phyloP scores from a whole-genome alignment of 2,329 filamentous ascomycete genomes.

The Bipolaris sorokiniana region DNA sequence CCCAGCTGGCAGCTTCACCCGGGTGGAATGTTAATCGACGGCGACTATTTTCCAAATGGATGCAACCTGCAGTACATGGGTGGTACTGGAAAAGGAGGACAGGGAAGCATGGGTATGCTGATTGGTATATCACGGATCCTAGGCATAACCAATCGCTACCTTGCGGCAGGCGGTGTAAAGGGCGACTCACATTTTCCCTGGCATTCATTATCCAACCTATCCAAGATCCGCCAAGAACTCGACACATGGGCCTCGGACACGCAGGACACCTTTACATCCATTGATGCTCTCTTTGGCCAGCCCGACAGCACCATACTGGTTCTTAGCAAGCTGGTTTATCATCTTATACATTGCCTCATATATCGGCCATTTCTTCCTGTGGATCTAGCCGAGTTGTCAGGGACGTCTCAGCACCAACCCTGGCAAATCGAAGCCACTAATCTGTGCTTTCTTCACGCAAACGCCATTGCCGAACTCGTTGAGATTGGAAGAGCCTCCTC shows the following conservation, averaged over 20 bases:
- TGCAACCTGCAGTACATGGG: slow-evolving; percentile 78
- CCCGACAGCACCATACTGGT: slow-evolving; percentile 79
- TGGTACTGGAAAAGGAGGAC: slow-evolving; percentile 70
- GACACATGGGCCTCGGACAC: slow-evolving; percentile 86
- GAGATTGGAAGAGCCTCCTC: slow-evolving; percentile 77
- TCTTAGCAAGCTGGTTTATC: slow-evolving; percentile 84
- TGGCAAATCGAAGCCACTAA: slow-evolving; percentile 94
- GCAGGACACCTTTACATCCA: slow-evolving; percentile 76
- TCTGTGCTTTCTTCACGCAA: slow-evolving; percentile 83
- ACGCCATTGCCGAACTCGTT: slow-evolving; percentile 82
- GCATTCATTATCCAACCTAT: slow-evolving; percentile 84
- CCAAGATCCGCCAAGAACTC: slow-evolving; percentile 83
- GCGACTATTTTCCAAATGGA: slow-evolving; percentile 79
- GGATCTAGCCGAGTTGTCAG: slow-evolving; percentile 78
- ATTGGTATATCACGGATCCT: slow-evolving; percentile 85
- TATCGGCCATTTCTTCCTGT: slow-evolving; percentile 88
- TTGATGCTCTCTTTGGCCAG: slow-evolving; percentile 77
- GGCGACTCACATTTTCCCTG: slow-evolving; percentile 90
- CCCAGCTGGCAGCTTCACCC: slow-evolving; percentile 74
- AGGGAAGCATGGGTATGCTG: slow-evolving; percentile 79
- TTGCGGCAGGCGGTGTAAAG: slow-evolving; percentile 84
- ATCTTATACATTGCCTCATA: slow-evolving; percentile 83
- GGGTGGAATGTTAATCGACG: slow-evolving; percentile 69
- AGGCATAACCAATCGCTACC: slow-evolving; percentile 81
- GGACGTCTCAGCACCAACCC: slow-evolving; percentile 82